phyloP scores from a whole-genome alignment of 257 asterid species.

The Solanum okadae region DNA sequence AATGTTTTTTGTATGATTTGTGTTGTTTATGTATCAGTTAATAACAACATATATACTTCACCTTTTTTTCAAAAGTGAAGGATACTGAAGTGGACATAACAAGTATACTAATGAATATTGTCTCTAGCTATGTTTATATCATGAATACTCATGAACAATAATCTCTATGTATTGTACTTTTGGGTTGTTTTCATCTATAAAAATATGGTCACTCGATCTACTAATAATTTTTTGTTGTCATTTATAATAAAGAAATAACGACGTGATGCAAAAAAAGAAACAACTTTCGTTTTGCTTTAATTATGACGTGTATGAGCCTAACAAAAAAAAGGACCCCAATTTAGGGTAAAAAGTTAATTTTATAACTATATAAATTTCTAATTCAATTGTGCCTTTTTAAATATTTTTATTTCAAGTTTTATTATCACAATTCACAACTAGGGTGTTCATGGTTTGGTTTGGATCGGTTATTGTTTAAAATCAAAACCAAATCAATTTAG shows the following conservation, averaged over 20 bases:
- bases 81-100: not conserved
- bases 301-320: not conserved
- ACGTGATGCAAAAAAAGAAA: not conserved
- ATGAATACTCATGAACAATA: not conserved
- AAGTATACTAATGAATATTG: not conserved
- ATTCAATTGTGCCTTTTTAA: not conserved
- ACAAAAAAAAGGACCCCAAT: not conserved
- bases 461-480: too few relatives aligned
- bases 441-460: too few relatives aligned
- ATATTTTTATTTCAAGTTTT: not conserved
- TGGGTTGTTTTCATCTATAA: not conserved
- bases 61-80: not conserved
- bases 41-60: not conserved
- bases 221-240: not conserved
- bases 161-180: not conserved
- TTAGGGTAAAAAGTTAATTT: not conserved
- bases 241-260: not conserved
- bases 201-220: not conserved
- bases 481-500: too few relatives aligned
- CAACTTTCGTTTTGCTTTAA: not conserved
- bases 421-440: not conserved
- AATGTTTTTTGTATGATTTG: not conserved
- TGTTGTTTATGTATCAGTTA: not conserved
- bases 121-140: not conserved
- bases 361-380: not conserved